phyloP scores from a whole-genome alignment of 176 grass and related monocot genomes.

The Aechmea fasciata region DNA sequence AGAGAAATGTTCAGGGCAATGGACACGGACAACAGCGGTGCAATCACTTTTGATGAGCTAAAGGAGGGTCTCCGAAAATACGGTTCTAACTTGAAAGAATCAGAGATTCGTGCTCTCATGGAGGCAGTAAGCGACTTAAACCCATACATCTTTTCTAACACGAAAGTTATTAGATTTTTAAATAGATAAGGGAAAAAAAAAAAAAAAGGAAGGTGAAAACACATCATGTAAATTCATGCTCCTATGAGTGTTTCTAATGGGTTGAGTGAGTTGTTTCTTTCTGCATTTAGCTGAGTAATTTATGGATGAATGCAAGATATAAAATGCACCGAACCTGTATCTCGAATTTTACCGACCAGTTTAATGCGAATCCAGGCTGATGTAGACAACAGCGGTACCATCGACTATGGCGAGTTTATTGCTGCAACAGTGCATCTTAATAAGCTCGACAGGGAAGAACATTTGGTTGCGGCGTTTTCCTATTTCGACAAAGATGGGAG shows the following conservation, averaged over 20 bases:
- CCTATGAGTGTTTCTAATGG: neutral
- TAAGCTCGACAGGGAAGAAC: conserved; percentile 71
- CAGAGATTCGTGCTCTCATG: conserved; percentile 52
- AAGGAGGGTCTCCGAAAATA: conserved; percentile 36
- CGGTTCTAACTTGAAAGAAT: conserved; percentile 43
- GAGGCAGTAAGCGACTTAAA: conserved; percentile 27
- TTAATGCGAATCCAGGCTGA: conserved; percentile 28
- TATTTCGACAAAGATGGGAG: conserved; percentile 30
- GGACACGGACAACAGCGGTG: conserved; percentile 49
- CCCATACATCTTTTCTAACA: neutral
- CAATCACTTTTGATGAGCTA: conserved; percentile 70
- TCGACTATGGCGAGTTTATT: conserved; percentile 73
- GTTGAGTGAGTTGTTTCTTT: too few relatives aligned
- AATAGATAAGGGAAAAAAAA: neutral
- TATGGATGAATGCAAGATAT: neutral
- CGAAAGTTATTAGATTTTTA: neutral
- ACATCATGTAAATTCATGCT: neutral
- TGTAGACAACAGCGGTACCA: conserved; percentile 48
- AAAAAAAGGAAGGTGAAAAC: neutral
- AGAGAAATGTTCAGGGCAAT: conserved; percentile 75
- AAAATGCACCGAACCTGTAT: neutral
- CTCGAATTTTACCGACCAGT: neutral
- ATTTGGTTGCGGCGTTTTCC: conserved; percentile 44
- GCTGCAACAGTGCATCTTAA: conserved; percentile 62
- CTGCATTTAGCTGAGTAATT: too few relatives aligned